These are phyloP conservation scores for Rubia balearica DNA, from an alignment of 305 asterid genomes.

Conservation along the genomic window DNA sequence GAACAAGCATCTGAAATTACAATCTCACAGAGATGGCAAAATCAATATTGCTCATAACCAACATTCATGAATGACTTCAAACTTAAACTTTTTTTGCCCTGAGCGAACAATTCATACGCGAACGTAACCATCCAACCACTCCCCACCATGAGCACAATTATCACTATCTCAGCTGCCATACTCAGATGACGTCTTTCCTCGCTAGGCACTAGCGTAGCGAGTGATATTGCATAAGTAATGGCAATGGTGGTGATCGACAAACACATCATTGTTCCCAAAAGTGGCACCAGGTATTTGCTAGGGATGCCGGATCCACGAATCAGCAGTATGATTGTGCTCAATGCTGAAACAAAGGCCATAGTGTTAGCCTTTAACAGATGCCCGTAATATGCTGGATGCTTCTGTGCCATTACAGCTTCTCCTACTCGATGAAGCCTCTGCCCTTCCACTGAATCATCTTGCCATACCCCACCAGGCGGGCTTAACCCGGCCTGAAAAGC, in stretches of 20 bases:
- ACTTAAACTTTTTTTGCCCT: not conserved
- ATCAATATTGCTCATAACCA: slow-evolving; percentile 1
- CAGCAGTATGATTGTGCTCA: slow-evolving; percentile 39
- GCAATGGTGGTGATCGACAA: slow-evolving; percentile 32
- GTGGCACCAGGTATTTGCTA: slow-evolving; percentile 25
- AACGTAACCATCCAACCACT: slow-evolving; percentile 2
- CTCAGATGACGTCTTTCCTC: not conserved
- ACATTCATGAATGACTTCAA: not conserved
- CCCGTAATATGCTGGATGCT: slow-evolving; percentile 21
- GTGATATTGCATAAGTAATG: slow-evolving; percentile 25
- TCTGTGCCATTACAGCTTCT: slow-evolving; percentile 33
- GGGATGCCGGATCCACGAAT: slow-evolving; percentile 41
- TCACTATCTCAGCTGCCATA: slow-evolving; percentile 8
- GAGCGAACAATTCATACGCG: not conserved
- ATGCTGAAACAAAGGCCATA: slow-evolving; percentile 35
- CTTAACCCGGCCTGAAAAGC: slow-evolving; percentile 40
- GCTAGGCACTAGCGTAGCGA: slow-evolving; percentile 21
- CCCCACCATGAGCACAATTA: slow-evolving; percentile 7
- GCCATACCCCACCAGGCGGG: slow-evolving; percentile 46
- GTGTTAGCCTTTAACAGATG: slow-evolving; percentile 34
- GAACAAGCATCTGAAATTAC: not conserved
- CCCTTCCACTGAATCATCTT: slow-evolving; percentile 11
- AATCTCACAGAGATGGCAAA: not conserved
- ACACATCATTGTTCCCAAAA: slow-evolving; percentile 36
- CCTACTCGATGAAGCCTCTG: slow-evolving; percentile 29